Evolutionary conservation across 768 basidiomycete species (phyloP).

Genomic region (Lanmaoa rubissima): DNA sequence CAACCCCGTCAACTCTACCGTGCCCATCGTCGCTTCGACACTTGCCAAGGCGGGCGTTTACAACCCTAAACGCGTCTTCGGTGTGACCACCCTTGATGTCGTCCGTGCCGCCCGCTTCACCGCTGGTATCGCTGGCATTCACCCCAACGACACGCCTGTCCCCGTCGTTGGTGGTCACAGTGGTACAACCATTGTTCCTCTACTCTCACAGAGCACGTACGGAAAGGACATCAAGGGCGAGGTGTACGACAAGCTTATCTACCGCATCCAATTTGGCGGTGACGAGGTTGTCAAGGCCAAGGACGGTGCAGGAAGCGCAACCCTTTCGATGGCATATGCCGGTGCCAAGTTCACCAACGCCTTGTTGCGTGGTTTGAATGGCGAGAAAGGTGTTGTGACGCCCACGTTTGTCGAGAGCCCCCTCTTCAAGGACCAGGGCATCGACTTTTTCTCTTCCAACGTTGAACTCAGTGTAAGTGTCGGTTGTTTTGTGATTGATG

Average conservation of each 20-base stretch:
- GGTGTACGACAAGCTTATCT: constrained; percentile 71
- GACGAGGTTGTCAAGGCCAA: constrained; percentile 99
- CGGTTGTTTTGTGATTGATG: not conserved
- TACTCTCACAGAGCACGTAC: constrained; percentile 77
- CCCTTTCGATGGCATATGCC: constrained; percentile 77
- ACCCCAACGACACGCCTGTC: constrained; percentile 66
- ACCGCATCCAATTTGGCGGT: constrained; percentile 97
- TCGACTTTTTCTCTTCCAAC: constrained; percentile 92
- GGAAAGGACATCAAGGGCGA: constrained; percentile 78
- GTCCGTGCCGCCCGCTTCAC: constrained; percentile 95
- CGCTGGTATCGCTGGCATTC: constrained; percentile 59
- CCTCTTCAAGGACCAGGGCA: constrained; percentile 78
- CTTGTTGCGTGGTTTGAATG: constrained; percentile 59
- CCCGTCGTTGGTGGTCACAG: constrained; percentile 96
- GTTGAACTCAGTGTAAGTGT: constrained; percentile 86
- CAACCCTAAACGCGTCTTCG: constrained; percentile 86
- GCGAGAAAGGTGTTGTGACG: constrained; percentile 67
- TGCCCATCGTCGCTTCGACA: constrained; percentile 92
- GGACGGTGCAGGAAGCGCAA: constrained; percentile 78
- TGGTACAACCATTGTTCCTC: constrained; percentile 95
- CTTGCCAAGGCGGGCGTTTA: constrained; percentile 91
- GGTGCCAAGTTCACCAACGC: constrained; percentile 67
- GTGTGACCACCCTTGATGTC: constrained; percentile 97
- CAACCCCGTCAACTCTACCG: constrained; percentile 98
- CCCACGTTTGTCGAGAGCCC: constrained; percentile 91